A percentile compares a stretch with the other conserved stretches of the same genome.
These are phyloP conservation scores for Caloboletus inedulis DNA, from an alignment of 1,284 basidiomycete genomes.

Conservation along the genomic window DNA sequence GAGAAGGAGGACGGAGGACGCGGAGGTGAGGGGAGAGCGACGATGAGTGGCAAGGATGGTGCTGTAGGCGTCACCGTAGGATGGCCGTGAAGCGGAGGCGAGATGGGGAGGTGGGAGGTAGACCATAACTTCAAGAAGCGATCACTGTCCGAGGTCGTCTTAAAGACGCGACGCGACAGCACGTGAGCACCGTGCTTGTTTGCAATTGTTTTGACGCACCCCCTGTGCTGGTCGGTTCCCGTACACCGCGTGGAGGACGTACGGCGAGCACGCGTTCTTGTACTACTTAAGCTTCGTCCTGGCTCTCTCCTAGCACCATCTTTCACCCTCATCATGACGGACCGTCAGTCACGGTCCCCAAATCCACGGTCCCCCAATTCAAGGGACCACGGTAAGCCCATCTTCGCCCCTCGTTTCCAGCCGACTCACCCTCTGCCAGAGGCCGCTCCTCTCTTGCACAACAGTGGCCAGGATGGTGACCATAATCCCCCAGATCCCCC, in stretches of 20 bases:
- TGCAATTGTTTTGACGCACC: conserved; percentile 20
- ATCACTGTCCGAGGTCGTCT: no score
- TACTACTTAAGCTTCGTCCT: conserved; percentile 30
- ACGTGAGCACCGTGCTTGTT: conserved; percentile 20
- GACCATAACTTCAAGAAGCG: conserved; percentile 46
- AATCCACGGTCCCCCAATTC: conserved; percentile 37
- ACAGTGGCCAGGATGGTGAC: conserved; percentile 40
- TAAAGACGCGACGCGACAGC: conserved; percentile 2
- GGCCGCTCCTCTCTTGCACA: conserved; percentile 51
- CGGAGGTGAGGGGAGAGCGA: conserved; percentile 71
- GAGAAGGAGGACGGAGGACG: conserved; percentile 80
- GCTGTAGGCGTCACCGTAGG: conserved; percentile 80
- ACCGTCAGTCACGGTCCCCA: conserved; percentile 30
- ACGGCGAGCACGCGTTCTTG: conserved; percentile 30
- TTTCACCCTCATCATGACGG: conserved; percentile 36
- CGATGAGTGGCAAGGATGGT: conserved; percentile 72
- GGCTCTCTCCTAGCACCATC: conserved; percentile 7
- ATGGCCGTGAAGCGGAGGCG: conserved; percentile 51
- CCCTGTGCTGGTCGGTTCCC: conserved; percentile 14
- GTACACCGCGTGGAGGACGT: conserved; percentile 26
- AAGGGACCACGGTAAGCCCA: conserved; percentile 42
- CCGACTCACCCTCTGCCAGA: conserved; percentile 39
- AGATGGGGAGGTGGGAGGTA: conserved; percentile 67
- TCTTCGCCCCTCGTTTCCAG: background rate
- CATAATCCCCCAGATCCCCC: conserved; percentile 26